Evolutionary conservation across 2,329 filamentous ascomycete species (phyloP).

Genomic region (Phoma sp.): DNA sequence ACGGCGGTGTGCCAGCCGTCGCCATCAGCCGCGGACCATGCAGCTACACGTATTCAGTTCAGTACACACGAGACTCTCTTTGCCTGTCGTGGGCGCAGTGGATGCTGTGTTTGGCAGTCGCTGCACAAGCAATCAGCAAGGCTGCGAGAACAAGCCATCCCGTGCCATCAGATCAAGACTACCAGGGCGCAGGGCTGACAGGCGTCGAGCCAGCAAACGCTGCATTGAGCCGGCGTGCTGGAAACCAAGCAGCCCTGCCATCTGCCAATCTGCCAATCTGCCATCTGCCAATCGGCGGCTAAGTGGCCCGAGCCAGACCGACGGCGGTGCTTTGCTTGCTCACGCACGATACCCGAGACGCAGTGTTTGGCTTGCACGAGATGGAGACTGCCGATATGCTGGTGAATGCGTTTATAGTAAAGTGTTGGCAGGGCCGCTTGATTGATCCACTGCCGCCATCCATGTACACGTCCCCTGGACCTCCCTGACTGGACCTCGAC

Average conservation of each 20-base stretch:
- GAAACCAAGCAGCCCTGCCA: background rate
- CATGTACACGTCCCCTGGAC: background rate
- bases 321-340: too few relatives aligned
- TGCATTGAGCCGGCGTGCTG: background rate
- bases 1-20: too few relatives aligned
- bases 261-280: too few relatives aligned
- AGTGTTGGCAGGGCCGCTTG: background rate
- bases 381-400: background rate
- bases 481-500: background rate
- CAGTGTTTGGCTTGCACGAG: background rate
- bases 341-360: background rate
- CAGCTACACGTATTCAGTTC: too few relatives aligned
- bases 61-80: too few relatives aligned
- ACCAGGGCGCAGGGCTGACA: constrained; percentile 7
- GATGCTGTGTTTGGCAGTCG: background rate
- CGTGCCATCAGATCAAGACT: background rate
- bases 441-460: constrained; percentile 1
- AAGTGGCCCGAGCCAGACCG: background rate
- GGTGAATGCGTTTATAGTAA: too few relatives aligned
- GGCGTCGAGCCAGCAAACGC: background rate
- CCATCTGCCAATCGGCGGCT: constrained; percentile 5
- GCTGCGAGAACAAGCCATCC: background rate
- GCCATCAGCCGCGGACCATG: too few relatives aligned
- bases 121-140: background rate
- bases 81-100: too few relatives aligned